These are phyloP conservation scores for Heterococcus sp. DNA, from an alignment of 108 stramenopile species.

Conservation along the genomic window DNA sequence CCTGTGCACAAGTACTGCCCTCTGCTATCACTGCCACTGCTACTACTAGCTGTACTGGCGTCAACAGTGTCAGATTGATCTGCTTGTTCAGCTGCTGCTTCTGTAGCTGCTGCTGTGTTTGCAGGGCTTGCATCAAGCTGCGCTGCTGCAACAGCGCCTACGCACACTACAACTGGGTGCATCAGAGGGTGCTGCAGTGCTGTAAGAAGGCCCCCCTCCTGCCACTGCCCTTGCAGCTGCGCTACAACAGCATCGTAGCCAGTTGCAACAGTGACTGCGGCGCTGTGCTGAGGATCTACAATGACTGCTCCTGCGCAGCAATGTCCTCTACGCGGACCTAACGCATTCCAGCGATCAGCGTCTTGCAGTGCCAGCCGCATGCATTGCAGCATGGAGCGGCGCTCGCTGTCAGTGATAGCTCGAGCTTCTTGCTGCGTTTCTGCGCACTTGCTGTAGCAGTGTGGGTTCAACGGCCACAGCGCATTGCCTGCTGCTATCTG, in stretches of 20 bases:
- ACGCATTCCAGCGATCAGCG: not conserved
- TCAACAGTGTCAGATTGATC: not conserved
- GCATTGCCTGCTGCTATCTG: not conserved
- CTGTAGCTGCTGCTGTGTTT: not conserved
- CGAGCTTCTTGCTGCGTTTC: conserved; percentile 17
- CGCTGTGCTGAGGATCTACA: conserved; percentile 15
- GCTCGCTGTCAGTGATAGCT: conserved; percentile 11
- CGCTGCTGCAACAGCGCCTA: conserved; percentile 14
- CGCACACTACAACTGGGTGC: conserved; percentile 17
- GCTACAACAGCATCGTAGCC: not conserved
- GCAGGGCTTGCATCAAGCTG: not conserved
- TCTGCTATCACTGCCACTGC: not conserved
- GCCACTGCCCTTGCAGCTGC: not conserved
- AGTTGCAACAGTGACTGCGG: not conserved
- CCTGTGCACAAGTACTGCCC: conserved; percentile 62
- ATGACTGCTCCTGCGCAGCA: conserved; percentile 18
- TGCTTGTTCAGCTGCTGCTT: not conserved
- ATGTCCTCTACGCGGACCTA: not conserved
- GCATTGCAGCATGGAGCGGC: not conserved
- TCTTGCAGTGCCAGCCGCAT: conserved; percentile 20
- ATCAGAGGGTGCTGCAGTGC: conserved; percentile 13
- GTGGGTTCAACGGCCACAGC: not conserved
- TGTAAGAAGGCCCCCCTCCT: not conserved
- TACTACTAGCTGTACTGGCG: not conserved
- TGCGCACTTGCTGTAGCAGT: conserved; percentile 23